Percentiles rank a stretch among this genome's conserved stretches.
These are phyloP conservation scores for Grosmannia clavigera DNA, from an alignment of 2,329 filamentous ascomycete species.

Conservation along the genomic window DNA sequence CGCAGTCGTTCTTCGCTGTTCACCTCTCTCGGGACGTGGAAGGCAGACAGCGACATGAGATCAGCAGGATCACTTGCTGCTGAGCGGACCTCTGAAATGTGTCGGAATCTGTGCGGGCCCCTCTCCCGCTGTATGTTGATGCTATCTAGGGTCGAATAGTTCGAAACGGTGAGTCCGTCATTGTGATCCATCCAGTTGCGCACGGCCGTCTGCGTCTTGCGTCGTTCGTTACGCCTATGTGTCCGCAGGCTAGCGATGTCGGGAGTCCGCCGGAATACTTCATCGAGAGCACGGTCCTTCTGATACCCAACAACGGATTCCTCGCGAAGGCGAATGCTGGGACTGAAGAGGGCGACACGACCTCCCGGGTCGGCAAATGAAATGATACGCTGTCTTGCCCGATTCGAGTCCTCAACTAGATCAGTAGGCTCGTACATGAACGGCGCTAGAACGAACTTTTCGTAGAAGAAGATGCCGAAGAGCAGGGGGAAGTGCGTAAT, in stretches of 20 bases:
- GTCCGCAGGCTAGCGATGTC: constrained; percentile 49
- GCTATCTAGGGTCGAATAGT: constrained; percentile 38
- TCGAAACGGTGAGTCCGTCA: constrained; percentile 35
- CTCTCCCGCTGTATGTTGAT: constrained; percentile 35
- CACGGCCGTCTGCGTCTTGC: constrained; percentile 69
- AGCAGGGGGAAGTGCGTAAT: constrained; percentile 78
- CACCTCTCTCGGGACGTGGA: constrained; percentile 14
- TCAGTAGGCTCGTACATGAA: constrained; percentile 74
- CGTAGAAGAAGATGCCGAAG: constrained; percentile 78
- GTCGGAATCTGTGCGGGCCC: constrained; percentile 30
- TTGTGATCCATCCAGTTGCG: constrained; percentile 80
- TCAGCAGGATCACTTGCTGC: constrained; percentile 53
- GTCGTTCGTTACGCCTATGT: constrained; percentile 49
- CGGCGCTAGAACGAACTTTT: constrained; percentile 64
- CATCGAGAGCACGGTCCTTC: constrained; percentile 80
- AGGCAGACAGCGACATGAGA: constrained; percentile 37
- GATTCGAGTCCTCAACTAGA: constrained; percentile 59
- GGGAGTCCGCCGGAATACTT: constrained; percentile 71
- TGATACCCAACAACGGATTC: constrained; percentile 81
- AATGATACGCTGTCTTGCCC: constrained; percentile 34
- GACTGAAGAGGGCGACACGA: constrained; percentile 58
- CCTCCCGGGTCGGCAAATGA: constrained; percentile 45
- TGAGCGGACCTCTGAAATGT: constrained; percentile 45
- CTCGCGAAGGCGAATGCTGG: constrained; percentile 59
- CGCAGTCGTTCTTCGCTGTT: not conserved